phyloP scores from a whole-genome alignment of 2,329 filamentous ascomycete genomes.

The Neospermospora avenae region DNA sequence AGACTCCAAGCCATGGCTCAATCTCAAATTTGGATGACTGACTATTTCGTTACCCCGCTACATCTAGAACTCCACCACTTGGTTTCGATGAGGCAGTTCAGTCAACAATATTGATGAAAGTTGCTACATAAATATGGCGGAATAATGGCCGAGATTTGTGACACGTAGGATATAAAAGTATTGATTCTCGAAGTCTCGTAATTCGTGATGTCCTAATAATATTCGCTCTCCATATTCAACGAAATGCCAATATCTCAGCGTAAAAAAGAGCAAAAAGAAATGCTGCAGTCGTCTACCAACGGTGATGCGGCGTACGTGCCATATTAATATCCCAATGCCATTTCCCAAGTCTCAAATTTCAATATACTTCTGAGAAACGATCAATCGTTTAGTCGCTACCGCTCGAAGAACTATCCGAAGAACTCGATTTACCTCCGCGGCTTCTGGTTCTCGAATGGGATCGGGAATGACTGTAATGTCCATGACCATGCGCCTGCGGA shows the following conservation, averaged over 20 bases:
- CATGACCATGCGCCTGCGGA: conserved; percentile 9
- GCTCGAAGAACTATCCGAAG: conserved; percentile 1
- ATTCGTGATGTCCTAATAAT: neutral
- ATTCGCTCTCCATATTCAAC: neutral
- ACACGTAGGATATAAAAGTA: too few species aligned
- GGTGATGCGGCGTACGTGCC: neutral
- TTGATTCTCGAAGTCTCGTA: neutral
- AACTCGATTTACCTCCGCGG: conserved; percentile 13
- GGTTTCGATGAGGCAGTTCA: too few species aligned
- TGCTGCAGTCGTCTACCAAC: neutral
- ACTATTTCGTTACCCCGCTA: too few species aligned
- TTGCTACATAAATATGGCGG: neutral
- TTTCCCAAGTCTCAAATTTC: neutral
- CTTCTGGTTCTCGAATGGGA: conserved; percentile 19
- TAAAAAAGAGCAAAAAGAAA: neutral
- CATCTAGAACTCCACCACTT: too few species aligned
- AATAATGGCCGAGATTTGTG: neutral
- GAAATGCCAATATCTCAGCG: neutral
- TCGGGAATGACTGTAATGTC: conserved; percentile 14
- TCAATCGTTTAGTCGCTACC: conserved; percentile 24
- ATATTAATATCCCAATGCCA: neutral
- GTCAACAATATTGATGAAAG: too few species aligned
- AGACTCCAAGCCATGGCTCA: too few species aligned
- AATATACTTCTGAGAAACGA: neutral
- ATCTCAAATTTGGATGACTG: too few species aligned